Percentiles rank a stretch among this genome's conserved stretches.
Evolutionary conservation across 2,329 filamentous ascomycete genomes (phyloP).

Genomic region (Neurospora sp.): DNA sequence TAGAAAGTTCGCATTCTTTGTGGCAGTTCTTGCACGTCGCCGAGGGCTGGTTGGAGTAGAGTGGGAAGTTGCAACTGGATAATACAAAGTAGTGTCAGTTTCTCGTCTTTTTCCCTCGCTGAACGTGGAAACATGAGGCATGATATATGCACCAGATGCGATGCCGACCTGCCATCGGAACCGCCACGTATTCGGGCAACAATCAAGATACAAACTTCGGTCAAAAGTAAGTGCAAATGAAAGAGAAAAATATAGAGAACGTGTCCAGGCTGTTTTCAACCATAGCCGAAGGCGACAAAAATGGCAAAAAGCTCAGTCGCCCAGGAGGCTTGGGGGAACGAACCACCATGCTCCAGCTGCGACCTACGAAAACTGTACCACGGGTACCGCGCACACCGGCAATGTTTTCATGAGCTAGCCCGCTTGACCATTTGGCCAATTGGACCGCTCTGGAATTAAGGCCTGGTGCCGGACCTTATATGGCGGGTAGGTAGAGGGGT

Average conservation of each 20-base stretch:
- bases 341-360: neutral
- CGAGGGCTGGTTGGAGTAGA: conserved; percentile 39
- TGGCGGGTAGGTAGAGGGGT: neutral
- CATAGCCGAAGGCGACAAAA: neutral
- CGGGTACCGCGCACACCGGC: neutral
- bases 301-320: neutral
- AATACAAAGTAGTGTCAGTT: neutral
- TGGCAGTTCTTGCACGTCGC: conserved; percentile 30
- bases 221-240: neutral
- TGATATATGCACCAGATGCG: neutral
- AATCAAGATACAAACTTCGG: neutral
- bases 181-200: neutral
- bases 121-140: neutral
- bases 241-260: neutral
- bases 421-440: neutral
- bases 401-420: neutral
- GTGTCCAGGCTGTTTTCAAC: neutral
- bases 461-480: neutral
- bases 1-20: conserved; percentile 18
- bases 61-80: conserved; percentile 38
- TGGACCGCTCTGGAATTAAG: neutral
- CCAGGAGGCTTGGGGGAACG: neutral
- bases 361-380: neutral
- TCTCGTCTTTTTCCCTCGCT: neutral
- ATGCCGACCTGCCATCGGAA: neutral